Evolutionary conservation across 352 stramenopile genomes (phyloP), one percentile per base, ranked within the genome.

Genomic region (Aphanomyces stellatus): DNA sequence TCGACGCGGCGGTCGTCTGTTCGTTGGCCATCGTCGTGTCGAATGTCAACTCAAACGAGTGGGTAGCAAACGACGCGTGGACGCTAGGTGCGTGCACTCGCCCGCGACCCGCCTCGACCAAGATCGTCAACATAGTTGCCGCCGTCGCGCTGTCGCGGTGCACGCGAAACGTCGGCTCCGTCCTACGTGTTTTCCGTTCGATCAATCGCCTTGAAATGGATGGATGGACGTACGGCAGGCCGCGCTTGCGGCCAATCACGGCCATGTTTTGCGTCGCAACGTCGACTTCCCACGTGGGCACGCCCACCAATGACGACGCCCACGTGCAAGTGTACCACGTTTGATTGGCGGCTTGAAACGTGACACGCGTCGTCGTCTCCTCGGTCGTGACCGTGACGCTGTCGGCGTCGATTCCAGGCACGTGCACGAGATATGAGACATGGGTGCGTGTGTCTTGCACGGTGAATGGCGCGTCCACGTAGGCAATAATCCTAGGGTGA

Each of bases 231-330:
- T 49, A 40, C 28, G 24, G 27, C n/a, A 31, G 22, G 11, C 19
- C 41, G 8, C 11, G 4, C 41, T 65, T 65, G 59, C 31, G 34
- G 31, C 59, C 57, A 15, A 65, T 34, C 27, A 65, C 31, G 15
- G 59, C 59, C 37, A 65, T 33, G 37, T 65, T 65, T 22, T 42
- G 19, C 17, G 59, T 55, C 11, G 59, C 59, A 11, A 65, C n/a
- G 7, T 65, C 35, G 19, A 35, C 17, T 19, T 24, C 56, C 59
- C 59, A 65, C 24, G 57, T 35, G 17, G 37, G 8, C 8, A 55
- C 49, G n/a, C n/a, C n/a, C n/a, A n/a, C n/a, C n/a, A n/a, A n/a
- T n/a, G n/a, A n/a, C 25, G 49, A 22, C 19, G 46, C 46, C 59
- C 59, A 65, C 17, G 13, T 46, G n/a, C n/a, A n/a, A n/a, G n/a